These are phyloP conservation scores for Niebla homalea DNA, from an alignment of 495 filamentous ascomycete genomes.

Conservation along the genomic window DNA sequence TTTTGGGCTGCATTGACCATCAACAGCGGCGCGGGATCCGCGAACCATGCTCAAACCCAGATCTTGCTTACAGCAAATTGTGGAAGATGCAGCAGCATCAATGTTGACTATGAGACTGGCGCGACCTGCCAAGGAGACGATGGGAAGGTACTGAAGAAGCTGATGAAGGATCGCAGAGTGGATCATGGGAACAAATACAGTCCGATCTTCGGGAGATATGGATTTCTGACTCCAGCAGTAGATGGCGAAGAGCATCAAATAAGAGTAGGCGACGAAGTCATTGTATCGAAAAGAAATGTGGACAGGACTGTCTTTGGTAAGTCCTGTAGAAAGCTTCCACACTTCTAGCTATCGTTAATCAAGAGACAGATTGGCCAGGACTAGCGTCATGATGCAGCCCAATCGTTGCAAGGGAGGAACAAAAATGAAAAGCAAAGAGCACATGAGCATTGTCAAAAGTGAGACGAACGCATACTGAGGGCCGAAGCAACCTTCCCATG, in stretches of 20 bases:
- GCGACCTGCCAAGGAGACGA: constrained; percentile 46
- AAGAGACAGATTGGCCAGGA: not conserved
- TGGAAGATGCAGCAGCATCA: constrained; percentile 61
- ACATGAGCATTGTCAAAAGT: no score
- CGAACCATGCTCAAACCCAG: constrained; percentile 14
- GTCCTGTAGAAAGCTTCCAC: constrained; percentile 16
- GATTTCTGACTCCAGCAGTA: constrained; percentile 39
- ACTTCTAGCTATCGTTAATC: not conserved
- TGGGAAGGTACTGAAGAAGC: constrained; percentile 59
- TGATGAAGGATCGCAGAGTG: constrained; percentile 66
- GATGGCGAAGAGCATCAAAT: constrained; percentile 24
- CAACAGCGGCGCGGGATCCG: not conserved
- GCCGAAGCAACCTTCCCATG: no score
- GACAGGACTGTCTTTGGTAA: constrained; percentile 52
- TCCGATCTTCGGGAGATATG: constrained; percentile 78
- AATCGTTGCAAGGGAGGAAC: no score
- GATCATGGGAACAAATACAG: constrained; percentile 59
- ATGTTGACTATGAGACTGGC: constrained; percentile 72
- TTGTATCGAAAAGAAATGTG: constrained; percentile 41
- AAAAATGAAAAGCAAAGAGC: no score
- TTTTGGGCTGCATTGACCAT: constrained; percentile 48
- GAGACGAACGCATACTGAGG: no score
- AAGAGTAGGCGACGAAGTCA: constrained; percentile 57
- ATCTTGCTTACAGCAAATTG: constrained; percentile 67
- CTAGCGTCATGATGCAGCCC: no score